Conservation (phyloP, 805 yeast species). For the Candida ipomoeae region DNA sequence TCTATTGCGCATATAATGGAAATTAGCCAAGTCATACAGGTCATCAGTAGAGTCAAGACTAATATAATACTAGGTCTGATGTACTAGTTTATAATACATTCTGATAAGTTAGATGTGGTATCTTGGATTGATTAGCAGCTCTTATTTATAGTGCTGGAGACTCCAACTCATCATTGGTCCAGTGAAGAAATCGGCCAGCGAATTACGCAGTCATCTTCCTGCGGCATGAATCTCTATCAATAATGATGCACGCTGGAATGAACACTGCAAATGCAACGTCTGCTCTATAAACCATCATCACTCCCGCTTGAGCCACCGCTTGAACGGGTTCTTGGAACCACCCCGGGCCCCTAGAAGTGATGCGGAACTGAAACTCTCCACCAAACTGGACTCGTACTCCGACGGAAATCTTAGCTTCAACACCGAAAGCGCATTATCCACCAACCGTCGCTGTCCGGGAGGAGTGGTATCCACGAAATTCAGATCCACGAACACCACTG, state of each 20-base stretch:
- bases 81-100: too few species aligned
- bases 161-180: too few species aligned
- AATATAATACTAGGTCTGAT: too few species aligned
- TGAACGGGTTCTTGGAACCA: constrained; percentile 35
- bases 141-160: too few species aligned
- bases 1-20: too few species aligned
- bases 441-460: constrained; percentile 25
- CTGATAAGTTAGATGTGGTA: too few species aligned
- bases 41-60: too few species aligned
- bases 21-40: too few species aligned
- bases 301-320: constrained; percentile 34
- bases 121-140: too few species aligned
- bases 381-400: constrained; percentile 10
- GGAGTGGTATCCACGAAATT: constrained; percentile 18
- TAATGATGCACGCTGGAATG: not conserved
- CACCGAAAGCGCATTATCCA: constrained; percentile 30
- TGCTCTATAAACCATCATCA: not conserved
- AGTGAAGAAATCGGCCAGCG: too few species aligned
- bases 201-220: not conserved
- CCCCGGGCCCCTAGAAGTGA: constrained; percentile 24
- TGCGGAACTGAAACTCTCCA: constrained; percentile 22
- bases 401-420: constrained; percentile 31
- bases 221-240: not conserved
- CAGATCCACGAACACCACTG: constrained; percentile 29
- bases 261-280: too few species aligned